phyloP scores from a whole-genome alignment of 1,284 basidiomycete genomes.

The Cutaneotrichosporon spelunceum region DNA sequence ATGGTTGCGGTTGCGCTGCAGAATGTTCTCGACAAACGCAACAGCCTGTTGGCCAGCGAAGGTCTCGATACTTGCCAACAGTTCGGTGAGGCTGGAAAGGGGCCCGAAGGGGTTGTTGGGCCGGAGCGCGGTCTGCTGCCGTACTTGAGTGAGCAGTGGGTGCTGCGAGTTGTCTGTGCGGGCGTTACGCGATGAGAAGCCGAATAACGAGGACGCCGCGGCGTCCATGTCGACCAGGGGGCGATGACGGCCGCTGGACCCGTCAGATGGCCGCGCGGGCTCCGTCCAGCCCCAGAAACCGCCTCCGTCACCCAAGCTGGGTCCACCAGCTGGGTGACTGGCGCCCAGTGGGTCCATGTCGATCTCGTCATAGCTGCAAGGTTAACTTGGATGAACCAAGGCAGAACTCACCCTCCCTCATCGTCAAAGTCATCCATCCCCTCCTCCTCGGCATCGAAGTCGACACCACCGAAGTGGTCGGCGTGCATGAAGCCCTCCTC shows the following conservation, averaged over 20 bases:
- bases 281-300: constrained; percentile 41
- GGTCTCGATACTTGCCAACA: constrained; percentile 75
- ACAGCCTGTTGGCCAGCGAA: constrained; percentile 76
- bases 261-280: constrained; percentile 3
- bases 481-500: constrained; percentile 60
- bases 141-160: constrained; percentile 67
- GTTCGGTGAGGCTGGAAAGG: constrained; percentile 57
- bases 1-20: constrained; percentile 25
- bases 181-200: constrained; percentile 16
- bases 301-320: constrained; percentile 8
- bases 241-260: not conserved
- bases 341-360: constrained; percentile 14
- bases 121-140: constrained; percentile 39
- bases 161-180: constrained; percentile 65
- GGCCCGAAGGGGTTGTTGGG: constrained; percentile 54
- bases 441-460: constrained; percentile 52
- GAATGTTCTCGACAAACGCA: constrained; percentile 77
- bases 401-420: constrained; percentile 21
- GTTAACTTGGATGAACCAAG: not conserved
- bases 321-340: constrained; percentile 4
- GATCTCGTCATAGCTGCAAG: constrained; percentile 12
- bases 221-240: constrained; percentile 22
- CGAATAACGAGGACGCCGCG: constrained; percentile 26
- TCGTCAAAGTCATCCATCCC: constrained; percentile 42
- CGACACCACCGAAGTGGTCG: constrained; percentile 25